Percentiles rank a stretch among this genome's conserved stretches.
These are phyloP conservation scores for Lithospermum erythrorhizon DNA, from an alignment of 257 asterid species.

Conservation along the genomic window DNA sequence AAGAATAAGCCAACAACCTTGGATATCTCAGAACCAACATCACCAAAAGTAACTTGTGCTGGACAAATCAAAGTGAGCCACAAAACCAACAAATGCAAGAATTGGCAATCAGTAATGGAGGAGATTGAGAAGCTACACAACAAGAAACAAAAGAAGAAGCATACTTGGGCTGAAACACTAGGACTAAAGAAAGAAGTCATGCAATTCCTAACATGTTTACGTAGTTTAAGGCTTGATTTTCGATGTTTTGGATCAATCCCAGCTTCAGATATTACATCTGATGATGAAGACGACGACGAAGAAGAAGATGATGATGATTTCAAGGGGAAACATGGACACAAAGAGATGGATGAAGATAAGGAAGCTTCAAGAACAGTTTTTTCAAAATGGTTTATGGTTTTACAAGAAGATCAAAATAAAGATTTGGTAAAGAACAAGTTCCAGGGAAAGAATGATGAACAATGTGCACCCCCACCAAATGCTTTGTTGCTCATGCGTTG, in stretches of 20 bases:
- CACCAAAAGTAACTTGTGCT: conserved; percentile 86
- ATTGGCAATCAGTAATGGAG: conserved; percentile 90
- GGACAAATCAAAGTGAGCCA: conserved; percentile 70
- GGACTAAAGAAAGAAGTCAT: conserved; percentile 69
- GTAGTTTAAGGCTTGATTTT: conserved; percentile 58
- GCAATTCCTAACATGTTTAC: conserved; percentile 70
- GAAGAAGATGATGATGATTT: conserved; percentile 17
- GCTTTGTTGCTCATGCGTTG: conserved; percentile 80
- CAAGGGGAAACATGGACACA: neutral
- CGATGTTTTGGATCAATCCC: conserved; percentile 72
- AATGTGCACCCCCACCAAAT: conserved; percentile 45
- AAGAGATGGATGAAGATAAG: conserved; percentile 14
- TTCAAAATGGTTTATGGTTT: conserved; percentile 81
- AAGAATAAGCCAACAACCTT: conserved; percentile 25
- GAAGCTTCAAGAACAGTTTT: conserved; percentile 39
- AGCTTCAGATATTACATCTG: conserved; percentile 38
- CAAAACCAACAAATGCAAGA: conserved; percentile 49
- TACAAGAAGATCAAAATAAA: conserved; percentile 39
- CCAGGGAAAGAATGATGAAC: conserved; percentile 3
- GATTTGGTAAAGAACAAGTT: conserved; percentile 5
- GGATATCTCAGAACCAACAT: conserved; percentile 62
- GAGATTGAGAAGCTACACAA: conserved; percentile 79
- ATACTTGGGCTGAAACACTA: conserved; percentile 49
- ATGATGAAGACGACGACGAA: conserved; percentile 44
- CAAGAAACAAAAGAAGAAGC: conserved; percentile 27